Evolutionary conservation across 2,329 filamentous ascomycete species (phyloP).

Genomic region (Byssochlamys sp.): DNA sequence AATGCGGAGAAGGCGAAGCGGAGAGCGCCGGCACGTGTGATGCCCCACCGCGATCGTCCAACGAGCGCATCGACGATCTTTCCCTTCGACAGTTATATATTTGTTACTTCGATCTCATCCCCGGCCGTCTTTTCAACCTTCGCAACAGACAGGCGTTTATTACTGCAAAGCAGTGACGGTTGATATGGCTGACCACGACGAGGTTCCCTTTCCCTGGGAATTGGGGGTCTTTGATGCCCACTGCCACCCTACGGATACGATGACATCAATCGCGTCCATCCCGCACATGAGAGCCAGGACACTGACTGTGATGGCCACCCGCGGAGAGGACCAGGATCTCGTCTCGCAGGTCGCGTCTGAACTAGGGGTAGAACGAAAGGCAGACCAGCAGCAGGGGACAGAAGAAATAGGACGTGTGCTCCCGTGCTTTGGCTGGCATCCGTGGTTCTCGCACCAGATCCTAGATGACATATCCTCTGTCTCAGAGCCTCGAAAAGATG

Average conservation of each 20-base stretch:
- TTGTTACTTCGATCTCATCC: neutral
- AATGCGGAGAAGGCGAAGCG: slow-evolving; percentile 17
- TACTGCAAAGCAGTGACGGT: neutral
- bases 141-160: neutral
- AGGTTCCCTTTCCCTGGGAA: slow-evolving; percentile 48
- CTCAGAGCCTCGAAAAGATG: neutral
- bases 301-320: slow-evolving; percentile 55
- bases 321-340: slow-evolving; percentile 52
- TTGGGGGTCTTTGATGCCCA: slow-evolving; percentile 56
- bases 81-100: neutral
- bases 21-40: slow-evolving; percentile 5
- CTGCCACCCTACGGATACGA: slow-evolving; percentile 58
- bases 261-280: slow-evolving; percentile 47
- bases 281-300: slow-evolving; percentile 48
- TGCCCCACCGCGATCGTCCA: neutral
- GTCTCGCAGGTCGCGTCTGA: slow-evolving; percentile 40
- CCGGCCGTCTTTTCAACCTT: neutral
- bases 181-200: neutral
- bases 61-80: neutral
- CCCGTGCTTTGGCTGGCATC: slow-evolving; percentile 59
- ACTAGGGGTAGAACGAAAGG: neutral
- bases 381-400: neutral
- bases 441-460: slow-evolving; percentile 58
- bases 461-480: slow-evolving; percentile 32
- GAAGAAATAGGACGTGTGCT: slow-evolving; percentile 38